These are phyloP conservation scores for Viola odorata DNA, from an alignment of 345 rosid genomes.

Conservation along the genomic window DNA sequence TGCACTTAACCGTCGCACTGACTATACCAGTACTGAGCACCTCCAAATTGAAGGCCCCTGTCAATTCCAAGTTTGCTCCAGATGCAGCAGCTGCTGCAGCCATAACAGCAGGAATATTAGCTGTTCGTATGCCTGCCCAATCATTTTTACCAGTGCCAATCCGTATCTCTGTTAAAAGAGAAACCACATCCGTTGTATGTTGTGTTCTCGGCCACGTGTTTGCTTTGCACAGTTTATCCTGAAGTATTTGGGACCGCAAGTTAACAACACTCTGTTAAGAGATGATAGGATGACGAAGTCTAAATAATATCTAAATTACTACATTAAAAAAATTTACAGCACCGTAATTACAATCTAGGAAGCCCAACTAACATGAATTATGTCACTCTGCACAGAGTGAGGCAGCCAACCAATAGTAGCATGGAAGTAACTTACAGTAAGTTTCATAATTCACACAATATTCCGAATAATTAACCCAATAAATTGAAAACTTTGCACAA, in stretches of 20 bases:
- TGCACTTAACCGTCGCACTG: constrained; percentile 94
- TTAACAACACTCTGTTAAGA: constrained; percentile 5
- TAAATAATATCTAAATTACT: too few species aligned
- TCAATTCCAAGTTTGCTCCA: constrained; percentile 80
- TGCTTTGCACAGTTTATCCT: constrained; percentile 98
- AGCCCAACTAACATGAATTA: too few species aligned
- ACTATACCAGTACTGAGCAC: constrained; percentile 92
- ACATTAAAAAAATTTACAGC: too few species aligned
- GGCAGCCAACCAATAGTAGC: too few species aligned
- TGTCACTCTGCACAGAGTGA: too few species aligned
- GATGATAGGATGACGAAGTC: neutral
- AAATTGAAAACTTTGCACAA: too few species aligned
- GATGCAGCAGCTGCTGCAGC: constrained; percentile 99
- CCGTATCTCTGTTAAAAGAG: constrained; percentile 92
- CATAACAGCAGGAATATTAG: constrained; percentile 96
- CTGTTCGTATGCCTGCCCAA: constrained; percentile 82
- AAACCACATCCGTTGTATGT: constrained; percentile 79
- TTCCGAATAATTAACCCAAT: too few species aligned
- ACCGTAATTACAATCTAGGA: too few species aligned
- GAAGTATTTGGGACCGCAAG: constrained; percentile 16
- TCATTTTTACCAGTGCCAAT: constrained; percentile 92
- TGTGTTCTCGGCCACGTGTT: constrained; percentile 94
- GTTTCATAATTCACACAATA: too few species aligned
- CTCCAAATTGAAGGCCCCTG: constrained; percentile 88
- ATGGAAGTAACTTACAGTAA: too few species aligned